These are phyloP conservation scores for Cystobasidium slooffiae DNA, from an alignment of 1,284 basidiomycete genomes.

Conservation along the genomic window DNA sequence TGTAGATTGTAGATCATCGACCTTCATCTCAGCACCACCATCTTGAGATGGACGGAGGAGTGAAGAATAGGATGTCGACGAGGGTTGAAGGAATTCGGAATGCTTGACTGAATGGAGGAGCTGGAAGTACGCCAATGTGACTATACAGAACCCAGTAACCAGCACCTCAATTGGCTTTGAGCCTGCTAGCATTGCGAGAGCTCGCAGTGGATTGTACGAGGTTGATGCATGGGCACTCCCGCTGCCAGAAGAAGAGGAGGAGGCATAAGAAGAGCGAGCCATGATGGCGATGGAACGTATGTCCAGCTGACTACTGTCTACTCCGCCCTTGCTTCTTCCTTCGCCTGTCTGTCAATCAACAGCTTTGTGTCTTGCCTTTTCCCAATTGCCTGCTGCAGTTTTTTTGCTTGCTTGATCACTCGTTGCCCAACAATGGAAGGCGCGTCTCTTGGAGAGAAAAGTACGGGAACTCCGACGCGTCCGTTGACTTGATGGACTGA, in stretches of 20 bases:
- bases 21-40: too few species aligned
- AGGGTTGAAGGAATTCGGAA: slow-evolving; percentile 57
- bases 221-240: neutral
- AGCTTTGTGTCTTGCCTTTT: neutral
- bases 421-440: slow-evolving; percentile 8
- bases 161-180: slow-evolving; percentile 74
- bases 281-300: neutral
- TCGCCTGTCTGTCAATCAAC: neutral
- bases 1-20: too few species aligned
- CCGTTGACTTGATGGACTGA: neutral
- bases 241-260: slow-evolving; percentile 11
- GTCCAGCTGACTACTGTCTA: neutral
- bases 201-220: slow-evolving; percentile 32
- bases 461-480: neutral
- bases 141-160: slow-evolving; percentile 80
- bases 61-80: neutral
- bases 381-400: neutral
- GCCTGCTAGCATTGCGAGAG: slow-evolving; percentile 58
- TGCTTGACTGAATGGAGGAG: slow-evolving; percentile 79
- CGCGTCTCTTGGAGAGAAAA: neutral
- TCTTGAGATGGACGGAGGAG: slow-evolving; percentile 13
- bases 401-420: neutral
- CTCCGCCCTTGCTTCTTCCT: neutral
- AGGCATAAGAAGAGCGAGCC: slow-evolving; percentile 22
- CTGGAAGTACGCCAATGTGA: slow-evolving; percentile 90